A percentile compares a stretch with the other conserved stretches of the same genome.
Evolutionary conservation across 2,329 filamentous ascomycete genomes (phyloP).

Genomic region (Fusarium longipes): DNA sequence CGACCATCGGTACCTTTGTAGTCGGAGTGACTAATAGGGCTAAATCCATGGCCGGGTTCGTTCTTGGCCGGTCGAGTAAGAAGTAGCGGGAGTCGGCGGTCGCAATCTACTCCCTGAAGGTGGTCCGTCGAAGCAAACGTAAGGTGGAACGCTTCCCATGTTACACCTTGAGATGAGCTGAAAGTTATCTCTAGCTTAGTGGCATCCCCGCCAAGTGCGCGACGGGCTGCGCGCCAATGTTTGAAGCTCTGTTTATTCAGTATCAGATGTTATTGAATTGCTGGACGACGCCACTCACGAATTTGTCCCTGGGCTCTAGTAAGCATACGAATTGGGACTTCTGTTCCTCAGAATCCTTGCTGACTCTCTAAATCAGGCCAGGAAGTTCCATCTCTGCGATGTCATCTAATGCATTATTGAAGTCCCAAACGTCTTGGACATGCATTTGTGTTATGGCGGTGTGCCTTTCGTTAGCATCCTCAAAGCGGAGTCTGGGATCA

Average conservation of each 20-base stretch:
- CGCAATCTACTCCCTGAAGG: not conserved
- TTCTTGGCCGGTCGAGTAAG: not conserved
- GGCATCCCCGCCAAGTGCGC: not conserved
- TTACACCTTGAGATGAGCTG: too few species aligned
- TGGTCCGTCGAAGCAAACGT: not conserved
- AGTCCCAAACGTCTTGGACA: slow-evolving; percentile 17
- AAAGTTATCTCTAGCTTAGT: not conserved
- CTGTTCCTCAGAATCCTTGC: rapidly evolving
- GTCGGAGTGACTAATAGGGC: not conserved
- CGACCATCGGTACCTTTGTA: not conserved
- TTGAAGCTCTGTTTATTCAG: not conserved
- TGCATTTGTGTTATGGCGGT: not conserved
- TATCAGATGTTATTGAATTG: rapidly evolving
- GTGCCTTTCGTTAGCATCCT: slow-evolving; percentile 2
- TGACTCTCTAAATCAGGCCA: slow-evolving; percentile 7
- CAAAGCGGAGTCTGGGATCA: not conserved
- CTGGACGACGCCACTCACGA: not conserved
- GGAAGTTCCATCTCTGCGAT: not conserved
- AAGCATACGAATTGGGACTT: not conserved
- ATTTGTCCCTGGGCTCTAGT: not conserved
- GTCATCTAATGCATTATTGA: not conserved
- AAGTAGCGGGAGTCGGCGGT: not conserved
- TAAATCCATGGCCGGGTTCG: not conserved
- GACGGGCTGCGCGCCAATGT: slow-evolving; percentile 5
- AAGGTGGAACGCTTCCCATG: not conserved